Conservation (phyloP, 2,329 filamentous ascomycete genomes). For the Exophiala calicioides region DNA sequence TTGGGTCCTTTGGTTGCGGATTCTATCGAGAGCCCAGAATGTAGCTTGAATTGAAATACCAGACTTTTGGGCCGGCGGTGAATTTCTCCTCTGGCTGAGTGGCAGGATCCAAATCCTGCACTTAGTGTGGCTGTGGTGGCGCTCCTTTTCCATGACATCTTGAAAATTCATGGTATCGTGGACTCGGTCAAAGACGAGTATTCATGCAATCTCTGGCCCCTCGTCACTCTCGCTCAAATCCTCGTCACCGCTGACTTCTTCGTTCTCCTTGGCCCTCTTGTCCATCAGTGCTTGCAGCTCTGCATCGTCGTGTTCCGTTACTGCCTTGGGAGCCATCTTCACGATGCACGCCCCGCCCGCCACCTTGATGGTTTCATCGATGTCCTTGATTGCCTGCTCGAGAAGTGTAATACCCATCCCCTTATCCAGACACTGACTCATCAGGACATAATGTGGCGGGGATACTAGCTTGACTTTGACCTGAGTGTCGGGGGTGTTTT, state of each 20-base stretch:
- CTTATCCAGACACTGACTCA: constrained; percentile 95
- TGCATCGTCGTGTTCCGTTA: constrained; percentile 97
- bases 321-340: constrained; percentile 99
- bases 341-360: constrained; percentile 79
- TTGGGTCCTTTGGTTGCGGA: no score
- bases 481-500: constrained; percentile 87
- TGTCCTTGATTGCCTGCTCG: constrained; percentile 86
- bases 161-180: not conserved
- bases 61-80: no score
- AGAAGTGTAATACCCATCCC: constrained; percentile 77
- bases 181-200: not conserved
- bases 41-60: not conserved
- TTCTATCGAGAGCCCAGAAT: no score
- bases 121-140: no score
- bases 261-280: constrained; percentile 97
- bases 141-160: not conserved
- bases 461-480: constrained; percentile 99
- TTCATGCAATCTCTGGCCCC: constrained; percentile 49
- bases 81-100: no score
- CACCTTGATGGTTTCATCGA: constrained; percentile 74
- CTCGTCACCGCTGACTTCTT: constrained; percentile 96
- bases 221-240: constrained; percentile 95
- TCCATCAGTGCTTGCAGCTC: constrained; percentile 98
- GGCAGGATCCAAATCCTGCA: no score
- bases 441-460: constrained; percentile 93